Percentiles rank a stretch among this genome's conserved stretches.
phyloP scores from a whole-genome alignment of 2,329 filamentous ascomycete species.

The Cladosporium sp. region DNA sequence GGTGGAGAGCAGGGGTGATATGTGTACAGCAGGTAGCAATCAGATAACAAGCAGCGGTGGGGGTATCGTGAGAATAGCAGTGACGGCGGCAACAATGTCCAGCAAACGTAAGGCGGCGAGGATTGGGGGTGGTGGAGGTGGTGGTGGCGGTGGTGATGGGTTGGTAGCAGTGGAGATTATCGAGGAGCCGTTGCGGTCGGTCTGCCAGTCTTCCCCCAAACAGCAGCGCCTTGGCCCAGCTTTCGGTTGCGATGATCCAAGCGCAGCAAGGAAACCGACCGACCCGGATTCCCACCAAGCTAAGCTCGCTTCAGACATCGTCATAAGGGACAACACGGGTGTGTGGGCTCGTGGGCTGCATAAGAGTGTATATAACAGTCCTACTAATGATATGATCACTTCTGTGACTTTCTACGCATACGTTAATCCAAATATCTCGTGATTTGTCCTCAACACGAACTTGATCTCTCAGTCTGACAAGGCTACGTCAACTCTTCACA shows the following conservation, averaged over 20 bases:
- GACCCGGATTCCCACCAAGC: not conserved
- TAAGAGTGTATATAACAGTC: no score
- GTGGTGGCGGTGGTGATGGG: not conserved
- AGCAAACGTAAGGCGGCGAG: slow-evolving; percentile 7
- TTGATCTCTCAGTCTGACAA: no score
- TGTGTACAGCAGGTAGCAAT: slow-evolving; percentile 10
- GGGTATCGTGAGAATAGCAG: slow-evolving; percentile 5
- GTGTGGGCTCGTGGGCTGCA: no score
- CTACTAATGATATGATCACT: no score
- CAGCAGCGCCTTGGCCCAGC: not conserved
- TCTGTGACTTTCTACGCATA: no score
- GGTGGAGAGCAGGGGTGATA: not conserved
- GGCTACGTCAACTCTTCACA: no score
- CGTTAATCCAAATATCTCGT: no score
- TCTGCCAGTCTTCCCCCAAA: not conserved
- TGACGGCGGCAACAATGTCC: slow-evolving; percentile 6
- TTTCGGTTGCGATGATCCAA: not conserved
- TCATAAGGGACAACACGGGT: not conserved
- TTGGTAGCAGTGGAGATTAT: slow-evolving; percentile 6
- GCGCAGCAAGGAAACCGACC: not conserved
- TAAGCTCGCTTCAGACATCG: not conserved
- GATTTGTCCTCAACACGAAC: no score
- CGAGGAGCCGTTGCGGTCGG: not conserved
- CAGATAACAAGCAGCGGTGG: slow-evolving; percentile 1
- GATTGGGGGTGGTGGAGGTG: not conserved